phyloP scores from a whole-genome alignment of 495 filamentous ascomycete genomes.

The Neurospora sp. region DNA sequence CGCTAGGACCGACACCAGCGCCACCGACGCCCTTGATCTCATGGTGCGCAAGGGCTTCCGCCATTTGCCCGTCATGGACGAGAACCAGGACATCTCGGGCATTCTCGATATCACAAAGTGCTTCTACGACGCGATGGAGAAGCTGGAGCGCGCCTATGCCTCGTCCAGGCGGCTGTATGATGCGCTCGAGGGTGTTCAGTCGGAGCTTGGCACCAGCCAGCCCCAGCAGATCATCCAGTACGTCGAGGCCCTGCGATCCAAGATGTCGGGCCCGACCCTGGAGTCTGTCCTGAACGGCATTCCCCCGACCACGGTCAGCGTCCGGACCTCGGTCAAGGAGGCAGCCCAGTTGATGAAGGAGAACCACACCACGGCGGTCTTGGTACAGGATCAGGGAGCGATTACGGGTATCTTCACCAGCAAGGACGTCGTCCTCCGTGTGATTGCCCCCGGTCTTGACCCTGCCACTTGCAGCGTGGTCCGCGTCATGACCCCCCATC shows the following conservation, averaged over 20 bases:
- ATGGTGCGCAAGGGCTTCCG: slow-evolving; percentile 98
- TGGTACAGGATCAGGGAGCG: slow-evolving; percentile 92
- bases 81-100: slow-evolving; percentile 98
- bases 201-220: slow-evolving; percentile 89
- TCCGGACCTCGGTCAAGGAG: slow-evolving; percentile 91
- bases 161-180: slow-evolving; percentile 95
- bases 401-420: slow-evolving; percentile 99
- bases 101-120: slow-evolving; percentile 99
- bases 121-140: slow-evolving; percentile 99
- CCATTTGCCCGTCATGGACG: slow-evolving; percentile 97
- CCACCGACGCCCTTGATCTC: slow-evolving; percentile 90
- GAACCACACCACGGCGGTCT: slow-evolving; percentile 90
- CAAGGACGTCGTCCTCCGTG: slow-evolving; percentile 96
- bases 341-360: slow-evolving; percentile 95
- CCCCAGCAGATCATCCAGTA: slow-evolving; percentile 98
- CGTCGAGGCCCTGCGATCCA: slow-evolving; percentile 84
- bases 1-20: slow-evolving; percentile 93
- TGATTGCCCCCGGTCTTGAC: slow-evolving; percentile 94
- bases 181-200: slow-evolving; percentile 97
- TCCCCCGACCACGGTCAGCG: slow-evolving; percentile 88
- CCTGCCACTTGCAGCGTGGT: slow-evolving; percentile 94
- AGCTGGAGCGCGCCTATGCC: slow-evolving; percentile 90
- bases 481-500: slow-evolving; percentile 97
- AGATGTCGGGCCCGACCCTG: slow-evolving; percentile 96
- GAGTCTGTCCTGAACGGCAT: slow-evolving; percentile 88